Conservation (phyloP, 2,329 filamentous ascomycete genomes). For the Clonostachys rosea region DNA sequence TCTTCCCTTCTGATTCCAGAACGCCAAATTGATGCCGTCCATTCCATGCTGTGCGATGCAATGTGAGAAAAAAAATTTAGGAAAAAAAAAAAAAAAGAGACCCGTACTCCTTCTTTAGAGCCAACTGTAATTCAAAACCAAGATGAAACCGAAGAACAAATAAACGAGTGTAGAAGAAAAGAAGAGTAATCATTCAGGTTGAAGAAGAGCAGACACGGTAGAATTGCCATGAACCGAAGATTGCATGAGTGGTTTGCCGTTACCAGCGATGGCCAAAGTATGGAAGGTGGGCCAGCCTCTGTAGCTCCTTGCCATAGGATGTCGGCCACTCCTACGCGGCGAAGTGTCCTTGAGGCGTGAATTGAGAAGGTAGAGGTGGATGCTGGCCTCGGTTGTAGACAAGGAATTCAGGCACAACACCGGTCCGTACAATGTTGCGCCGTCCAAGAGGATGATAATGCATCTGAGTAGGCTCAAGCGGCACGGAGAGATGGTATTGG, state of each 20-base stretch:
- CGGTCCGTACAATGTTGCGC: conserved; percentile 61
- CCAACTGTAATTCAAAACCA: background rate
- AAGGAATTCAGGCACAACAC: conserved; percentile 63
- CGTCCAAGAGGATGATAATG: conserved; percentile 77
- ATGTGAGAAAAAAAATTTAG: background rate
- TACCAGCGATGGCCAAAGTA: no score
- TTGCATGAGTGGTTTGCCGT: no score
- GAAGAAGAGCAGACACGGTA: no score
- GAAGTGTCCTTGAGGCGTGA: conserved; percentile 12
- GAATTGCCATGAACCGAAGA: no score
- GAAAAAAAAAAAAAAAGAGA: background rate
- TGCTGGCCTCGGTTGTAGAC: conserved; percentile 23
- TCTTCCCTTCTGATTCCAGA: no score
- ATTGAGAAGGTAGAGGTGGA: conserved; percentile 2
- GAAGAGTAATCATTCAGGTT: background rate
- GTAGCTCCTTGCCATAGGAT: background rate
- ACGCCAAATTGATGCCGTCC: conserved; percentile 11
- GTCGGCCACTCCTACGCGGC: conserved; percentile 20
- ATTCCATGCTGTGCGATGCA: conserved; percentile 18
- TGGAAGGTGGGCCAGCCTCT: background rate
- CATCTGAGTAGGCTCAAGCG: conserved; percentile 66
- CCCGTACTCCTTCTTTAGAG: background rate
- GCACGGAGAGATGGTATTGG: conserved; percentile 58
- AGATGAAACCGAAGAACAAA: conserved; percentile 1
- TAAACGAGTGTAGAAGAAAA: conserved; percentile 10